A percentile compares a stretch with the other conserved stretches of the same genome.
Evolutionary conservation across 768 basidiomycete genomes (phyloP).

Genomic region (Lentinula sp.): DNA sequence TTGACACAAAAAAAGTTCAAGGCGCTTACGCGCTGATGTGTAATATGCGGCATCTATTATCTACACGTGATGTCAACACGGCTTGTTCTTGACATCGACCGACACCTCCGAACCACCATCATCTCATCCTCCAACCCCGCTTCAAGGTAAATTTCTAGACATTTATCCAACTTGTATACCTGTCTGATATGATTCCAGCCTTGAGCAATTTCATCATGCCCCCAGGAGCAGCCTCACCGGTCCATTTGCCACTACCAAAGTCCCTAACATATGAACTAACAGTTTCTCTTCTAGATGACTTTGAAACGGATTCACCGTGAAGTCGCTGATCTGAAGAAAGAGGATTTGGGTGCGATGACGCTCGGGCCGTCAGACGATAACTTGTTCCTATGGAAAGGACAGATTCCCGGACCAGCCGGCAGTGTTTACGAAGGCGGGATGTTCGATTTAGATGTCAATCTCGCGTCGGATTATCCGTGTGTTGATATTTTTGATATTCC

Average conservation of each 20-base stretch:
- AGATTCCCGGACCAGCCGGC: constrained; percentile 78
- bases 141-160: not conserved
- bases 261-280: not conserved
- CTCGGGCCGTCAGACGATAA: constrained; percentile 61
- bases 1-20: not conserved
- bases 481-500: constrained; percentile 19
- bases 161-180: not conserved
- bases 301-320: constrained; percentile 82
- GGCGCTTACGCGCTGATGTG: not conserved
- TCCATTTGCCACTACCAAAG: not conserved
- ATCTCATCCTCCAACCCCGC: not conserved
- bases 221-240: not conserved
- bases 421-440: constrained; percentile 79
- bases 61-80: not conserved
- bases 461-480: constrained; percentile 78
- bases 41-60: not conserved
- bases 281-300: constrained; percentile 33
- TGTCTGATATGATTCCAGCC: not conserved
- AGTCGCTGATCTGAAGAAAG: constrained; percentile 74
- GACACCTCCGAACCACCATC: not conserved
- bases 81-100: not conserved
- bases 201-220: not conserved
- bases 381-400: constrained; percentile 69
- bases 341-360: constrained; percentile 71
- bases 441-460: constrained; percentile 60